Evolutionary conservation across 2,329 filamentous ascomycete species (phyloP), one percentile per base, ranked within the genome.

Genomic region (Didymella lethalis): DNA sequence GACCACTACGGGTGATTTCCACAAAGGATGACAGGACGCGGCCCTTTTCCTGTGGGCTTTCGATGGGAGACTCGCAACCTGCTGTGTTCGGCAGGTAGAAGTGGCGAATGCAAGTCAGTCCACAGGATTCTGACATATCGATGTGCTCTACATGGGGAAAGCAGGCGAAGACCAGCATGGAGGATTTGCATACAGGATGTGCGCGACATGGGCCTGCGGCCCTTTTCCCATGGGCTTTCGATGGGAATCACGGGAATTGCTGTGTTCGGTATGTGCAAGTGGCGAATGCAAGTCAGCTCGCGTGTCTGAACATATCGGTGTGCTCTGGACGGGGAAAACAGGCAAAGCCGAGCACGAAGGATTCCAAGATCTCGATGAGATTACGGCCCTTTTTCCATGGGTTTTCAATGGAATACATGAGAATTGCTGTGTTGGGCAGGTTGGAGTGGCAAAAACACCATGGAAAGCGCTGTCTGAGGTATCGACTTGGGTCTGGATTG

Each of bases 211-310:
- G 31, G 31, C 14, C 16, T 32, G 6, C 31, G 55, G 55, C 36
- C 55, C 55, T 53, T 58, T 46, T 57, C 23, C 14, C 16, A 16
- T 18, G 36, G 43, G 50, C 0, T 31, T 38, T 54, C 28, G 52
- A 48, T 48, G 45, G 29, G 10, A 20, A 7, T 31, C 10, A n/a
- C 18, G 43, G 5, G 26, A 47, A 12, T 32, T 54, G 34, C 49
- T 36, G 16, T 31, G 12, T 41, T 31, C 7, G 51, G 45, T 43
- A 48, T 25, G 4, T 34, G 4, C 2, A 8, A 6, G 50, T 44
- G 38, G 38, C 48, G 34, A 32, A 38, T 34, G 16, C 32, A 34
- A 8, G 14, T 16, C 2, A 10, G 5, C 6, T 38, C 32, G 48
- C 44, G 12, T 34, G 32, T 34, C 32, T 16, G 32, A 34, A 34